phyloP scores from a whole-genome alignment of 2,329 filamentous ascomycete genomes.

The Pezizomycotina sp. region DNA sequence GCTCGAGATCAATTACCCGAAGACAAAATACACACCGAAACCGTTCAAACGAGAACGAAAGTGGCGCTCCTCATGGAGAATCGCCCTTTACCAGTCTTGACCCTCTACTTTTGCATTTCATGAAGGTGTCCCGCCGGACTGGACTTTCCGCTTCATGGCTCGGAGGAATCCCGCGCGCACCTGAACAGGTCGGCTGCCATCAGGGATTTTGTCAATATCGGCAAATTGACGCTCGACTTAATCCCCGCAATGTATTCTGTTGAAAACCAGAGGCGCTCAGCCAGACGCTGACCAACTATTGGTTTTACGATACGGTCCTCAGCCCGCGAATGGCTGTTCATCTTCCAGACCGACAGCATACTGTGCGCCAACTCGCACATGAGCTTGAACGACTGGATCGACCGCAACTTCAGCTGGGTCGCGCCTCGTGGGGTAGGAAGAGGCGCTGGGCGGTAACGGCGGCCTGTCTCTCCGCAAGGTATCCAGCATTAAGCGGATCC shows the following conservation, averaged over 20 bases:
- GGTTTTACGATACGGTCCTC: slow-evolving; percentile 38
- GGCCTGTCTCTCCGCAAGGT: slow-evolving; percentile 40
- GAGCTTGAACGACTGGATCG: slow-evolving; percentile 36
- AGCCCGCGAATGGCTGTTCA: slow-evolving; percentile 39
- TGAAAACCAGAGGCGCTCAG: slow-evolving; percentile 38
- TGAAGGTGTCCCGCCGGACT: slow-evolving; percentile 41
- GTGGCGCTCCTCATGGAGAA: slow-evolving; percentile 41
- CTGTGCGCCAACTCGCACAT: slow-evolving; percentile 38
- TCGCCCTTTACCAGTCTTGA: slow-evolving; percentile 28
- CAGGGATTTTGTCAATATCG: slow-evolving; percentile 15
- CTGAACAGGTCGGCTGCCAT: slow-evolving; percentile 26
- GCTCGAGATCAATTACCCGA: no score
- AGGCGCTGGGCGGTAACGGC: slow-evolving; percentile 34
- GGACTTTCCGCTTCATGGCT: slow-evolving; percentile 44
- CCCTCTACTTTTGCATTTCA: slow-evolving; percentile 40
- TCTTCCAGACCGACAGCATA: slow-evolving; percentile 41
- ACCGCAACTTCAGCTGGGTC: slow-evolving; percentile 38
- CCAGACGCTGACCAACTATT: slow-evolving; percentile 37
- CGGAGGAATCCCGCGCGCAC: slow-evolving; percentile 32
- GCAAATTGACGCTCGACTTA: slow-evolving; percentile 32
- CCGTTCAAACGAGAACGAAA: slow-evolving; percentile 29
- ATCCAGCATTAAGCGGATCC: slow-evolving; percentile 37
- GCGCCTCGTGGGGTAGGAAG: slow-evolving; percentile 31
- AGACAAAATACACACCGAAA: slow-evolving; percentile 4
- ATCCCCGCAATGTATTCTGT: slow-evolving; percentile 40